Evolutionary conservation across 2,329 filamentous ascomycete genomes (phyloP).

Genomic region (Ophiocordyceps polyrhachis-furcata): DNA sequence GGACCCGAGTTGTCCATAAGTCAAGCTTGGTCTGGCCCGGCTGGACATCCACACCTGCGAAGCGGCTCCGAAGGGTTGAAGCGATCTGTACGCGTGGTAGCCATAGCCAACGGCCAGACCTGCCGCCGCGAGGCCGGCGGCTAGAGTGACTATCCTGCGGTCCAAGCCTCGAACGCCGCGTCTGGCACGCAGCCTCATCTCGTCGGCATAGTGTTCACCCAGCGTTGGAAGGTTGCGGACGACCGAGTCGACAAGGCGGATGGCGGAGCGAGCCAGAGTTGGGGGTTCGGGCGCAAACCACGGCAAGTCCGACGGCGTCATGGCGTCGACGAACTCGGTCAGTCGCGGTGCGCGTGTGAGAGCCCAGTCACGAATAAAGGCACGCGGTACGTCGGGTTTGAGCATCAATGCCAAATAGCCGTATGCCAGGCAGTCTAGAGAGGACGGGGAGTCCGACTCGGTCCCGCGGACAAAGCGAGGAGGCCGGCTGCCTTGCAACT

Average conservation of each 20-base stretch:
- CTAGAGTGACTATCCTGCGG: slow-evolving; percentile 12
- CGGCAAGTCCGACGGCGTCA: slow-evolving; percentile 11
- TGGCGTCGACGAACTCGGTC: slow-evolving; percentile 13
- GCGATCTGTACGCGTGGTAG: slow-evolving; percentile 18
- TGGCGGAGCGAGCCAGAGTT: slow-evolving; percentile 8
- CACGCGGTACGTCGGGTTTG: slow-evolving; percentile 23
- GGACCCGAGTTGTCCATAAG: slow-evolving; percentile 27
- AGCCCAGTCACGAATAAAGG: slow-evolving; percentile 23
- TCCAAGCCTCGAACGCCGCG: slow-evolving; percentile 14
- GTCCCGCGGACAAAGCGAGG: slow-evolving; percentile 13
- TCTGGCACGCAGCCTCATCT: slow-evolving; percentile 19
- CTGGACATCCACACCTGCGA: slow-evolving; percentile 22
- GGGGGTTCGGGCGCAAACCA: slow-evolving; percentile 8
- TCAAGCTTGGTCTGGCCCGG: slow-evolving; percentile 14
- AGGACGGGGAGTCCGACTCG: slow-evolving; percentile 7
- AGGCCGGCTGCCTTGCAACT: slow-evolving; percentile 16
- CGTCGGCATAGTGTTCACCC: slow-evolving; percentile 16
- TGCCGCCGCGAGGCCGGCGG: slow-evolving; percentile 15
- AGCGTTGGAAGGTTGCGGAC: slow-evolving; percentile 16
- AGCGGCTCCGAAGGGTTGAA: slow-evolving; percentile 26
- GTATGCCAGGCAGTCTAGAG: slow-evolving; percentile 59
- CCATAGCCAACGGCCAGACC: slow-evolving; percentile 21
- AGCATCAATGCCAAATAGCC: slow-evolving; percentile 66
- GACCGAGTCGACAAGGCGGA: slow-evolving; percentile 16
- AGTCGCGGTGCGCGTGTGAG: slow-evolving; percentile 12